Conservation (phyloP, 139 green algal species). For the Chlorella sp. region DNA sequence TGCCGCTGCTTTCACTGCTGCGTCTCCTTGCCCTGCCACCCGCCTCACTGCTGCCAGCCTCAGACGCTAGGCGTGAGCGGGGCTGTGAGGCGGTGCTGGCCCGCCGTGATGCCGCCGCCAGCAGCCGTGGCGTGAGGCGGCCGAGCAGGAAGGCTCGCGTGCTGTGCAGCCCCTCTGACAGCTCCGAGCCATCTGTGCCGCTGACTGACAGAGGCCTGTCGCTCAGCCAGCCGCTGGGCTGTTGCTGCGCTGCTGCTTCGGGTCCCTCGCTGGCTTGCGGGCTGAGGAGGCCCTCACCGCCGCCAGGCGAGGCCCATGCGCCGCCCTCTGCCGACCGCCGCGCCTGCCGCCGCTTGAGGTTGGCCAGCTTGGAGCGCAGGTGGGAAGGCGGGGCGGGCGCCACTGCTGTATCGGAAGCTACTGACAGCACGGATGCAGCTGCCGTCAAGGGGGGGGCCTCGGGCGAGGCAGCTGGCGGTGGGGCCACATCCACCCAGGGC, state of each 20-base stretch:
- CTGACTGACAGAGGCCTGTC: too few species aligned
- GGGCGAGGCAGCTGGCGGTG: too few species aligned
- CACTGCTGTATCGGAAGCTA: neutral
- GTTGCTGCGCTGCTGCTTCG: too few species aligned
- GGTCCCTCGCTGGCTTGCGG: too few species aligned
- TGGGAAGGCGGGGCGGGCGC: neutral
- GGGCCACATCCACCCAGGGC: too few species aligned
- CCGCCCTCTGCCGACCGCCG: neutral
- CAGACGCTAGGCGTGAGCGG: neutral
- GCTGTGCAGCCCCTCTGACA: too few species aligned
- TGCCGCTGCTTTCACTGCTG: neutral
- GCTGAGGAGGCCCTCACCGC: too few species aligned
- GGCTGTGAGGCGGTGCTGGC: neutral
- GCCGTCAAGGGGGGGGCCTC: too few species aligned
- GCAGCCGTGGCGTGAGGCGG: neutral
- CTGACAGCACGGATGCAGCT: neutral
- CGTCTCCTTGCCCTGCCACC: neutral
- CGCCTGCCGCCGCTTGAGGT: slow-evolving; percentile 8
- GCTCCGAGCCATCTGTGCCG: too few species aligned
- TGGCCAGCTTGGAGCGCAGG: slow-evolving; percentile 9
- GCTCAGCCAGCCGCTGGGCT: too few species aligned
- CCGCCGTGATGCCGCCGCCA: neutral
- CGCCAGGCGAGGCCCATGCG: neutral
- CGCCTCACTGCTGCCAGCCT: neutral
- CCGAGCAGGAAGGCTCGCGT: too few species aligned